Evolutionary conservation across 257 asterid species (phyloP).

Genomic region (Verbena officinalis): DNA sequence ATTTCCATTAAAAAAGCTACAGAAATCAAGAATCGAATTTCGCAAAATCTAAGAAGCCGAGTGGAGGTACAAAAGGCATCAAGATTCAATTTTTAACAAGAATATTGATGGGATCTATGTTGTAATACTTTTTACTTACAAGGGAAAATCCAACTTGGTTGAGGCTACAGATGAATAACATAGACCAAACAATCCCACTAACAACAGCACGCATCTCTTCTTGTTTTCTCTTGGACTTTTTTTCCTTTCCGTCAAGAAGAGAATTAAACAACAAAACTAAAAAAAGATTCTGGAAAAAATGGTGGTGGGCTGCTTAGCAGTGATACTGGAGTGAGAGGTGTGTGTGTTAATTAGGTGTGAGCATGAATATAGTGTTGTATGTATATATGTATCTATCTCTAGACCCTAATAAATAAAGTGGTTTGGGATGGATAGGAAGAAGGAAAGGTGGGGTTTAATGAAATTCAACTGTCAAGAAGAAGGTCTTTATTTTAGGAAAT

Average conservation of each 20-base stretch:
- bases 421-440: slow-evolving; percentile 43
- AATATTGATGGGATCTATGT: slow-evolving; percentile 41
- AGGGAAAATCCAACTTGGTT: slow-evolving; percentile 30
- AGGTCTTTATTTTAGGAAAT: slow-evolving; percentile 15
- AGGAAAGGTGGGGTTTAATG: slow-evolving; percentile 40
- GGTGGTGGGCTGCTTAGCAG: slow-evolving; percentile 11
- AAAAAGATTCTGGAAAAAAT: background rate
- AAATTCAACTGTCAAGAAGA: slow-evolving; percentile 47
- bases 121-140: slow-evolving; percentile 42
- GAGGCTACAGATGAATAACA: slow-evolving; percentile 33
- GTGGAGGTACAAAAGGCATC: background rate
- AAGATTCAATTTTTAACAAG: background rate
- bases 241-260: background rate
- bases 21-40: slow-evolving; percentile 3
- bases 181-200: slow-evolving; percentile 44
- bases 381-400: background rate
- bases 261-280: background rate
- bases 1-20: background rate
- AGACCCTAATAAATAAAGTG: slow-evolving; percentile 35
- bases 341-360: slow-evolving; percentile 12
- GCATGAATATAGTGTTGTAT: background rate
- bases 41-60: background rate
- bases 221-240: slow-evolving; percentile 3
- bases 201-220: slow-evolving; percentile 49
- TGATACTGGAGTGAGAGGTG: background rate